Base-by-base conservation (phyloP, 495 filamentous ascomycete genomes). In the Aspergillus wentii region DNA sequence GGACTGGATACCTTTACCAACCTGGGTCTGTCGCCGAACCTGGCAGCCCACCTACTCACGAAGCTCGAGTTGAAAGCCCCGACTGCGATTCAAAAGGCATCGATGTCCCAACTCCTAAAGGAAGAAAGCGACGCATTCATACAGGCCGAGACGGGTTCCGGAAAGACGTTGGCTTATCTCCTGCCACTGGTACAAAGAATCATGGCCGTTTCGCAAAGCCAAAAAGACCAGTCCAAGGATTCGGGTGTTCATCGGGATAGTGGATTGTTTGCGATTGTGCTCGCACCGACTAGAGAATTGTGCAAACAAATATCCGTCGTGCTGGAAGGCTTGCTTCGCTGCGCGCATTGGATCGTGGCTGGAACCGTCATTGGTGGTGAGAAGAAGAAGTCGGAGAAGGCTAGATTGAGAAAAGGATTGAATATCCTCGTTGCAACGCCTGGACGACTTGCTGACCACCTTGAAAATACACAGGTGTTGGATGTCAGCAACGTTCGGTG, bases 341-440 rank as follows among this genome's bases (percentile, higher is more conserved):
- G 86, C 41, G 82, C 85, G 21, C 75, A 83, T 43, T 96, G 89
- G 89, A 78, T 98, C 30, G 92, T 97, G 0, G 80, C 82, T 16
- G 88, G 88, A 4, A 92, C 85, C 0, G 89, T 98, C 9, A 94
- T 89, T 46, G 92, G 92, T 57, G 92, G 92, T 16, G 90, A 97
- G 63, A 96, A 90, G 62, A 96, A 96, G 60, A 91, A 96, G 51
- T 89, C 86, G 2, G 92, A 98, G 57, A 98, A 98, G 57, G 88
- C 92, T 18, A 71, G 94, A 30, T 54, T 98, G 45, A 69, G 92
- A 44, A 97, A 96, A 57, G 92, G 92, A 1, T 66, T 95, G 43
- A 96, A 96, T 62, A 94, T 97, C 35, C 70, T 98, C 17, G 85
- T 98, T 10, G 92, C 92, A 20, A 98, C 92, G 0, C 92, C 92